Percentiles rank a stretch among this genome's conserved stretches.
These are phyloP conservation scores for Ilex paraguariensis DNA, from an alignment of 305 asterid genomes.

Conservation along the genomic window DNA sequence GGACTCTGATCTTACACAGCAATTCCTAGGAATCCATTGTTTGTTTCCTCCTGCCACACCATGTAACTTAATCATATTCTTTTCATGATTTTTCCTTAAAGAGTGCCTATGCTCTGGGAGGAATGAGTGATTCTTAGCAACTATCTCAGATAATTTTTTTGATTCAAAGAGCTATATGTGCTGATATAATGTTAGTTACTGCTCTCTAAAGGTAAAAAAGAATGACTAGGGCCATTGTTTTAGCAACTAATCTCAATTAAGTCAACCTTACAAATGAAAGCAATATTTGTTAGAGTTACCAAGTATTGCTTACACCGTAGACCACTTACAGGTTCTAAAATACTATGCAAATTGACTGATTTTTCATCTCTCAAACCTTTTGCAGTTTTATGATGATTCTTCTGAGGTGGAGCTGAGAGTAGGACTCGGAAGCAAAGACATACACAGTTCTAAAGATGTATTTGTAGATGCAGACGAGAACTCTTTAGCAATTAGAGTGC, in stretches of 20 bases:
- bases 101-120: no score
- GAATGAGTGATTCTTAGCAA: no score
- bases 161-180: no score
- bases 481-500: slow-evolving; percentile 57
- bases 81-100: no score
- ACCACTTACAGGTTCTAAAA: not conserved
- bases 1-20: no score
- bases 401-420: slow-evolving; percentile 82
- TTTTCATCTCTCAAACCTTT: not conserved
- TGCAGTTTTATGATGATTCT: slow-evolving; percentile 76
- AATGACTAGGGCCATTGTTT: not conserved
- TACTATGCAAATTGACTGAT: not conserved
- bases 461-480: slow-evolving; percentile 62
- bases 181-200: no score
- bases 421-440: slow-evolving; percentile 48
- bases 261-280: not conserved
- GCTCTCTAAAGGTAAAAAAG: no score
- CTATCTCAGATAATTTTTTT: no score
- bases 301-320: not conserved
- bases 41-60: no score
- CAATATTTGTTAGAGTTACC: not conserved
- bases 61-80: no score
- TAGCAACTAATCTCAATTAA: not conserved
- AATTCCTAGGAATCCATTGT: no score
- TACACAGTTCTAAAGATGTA: slow-evolving; percentile 47